A percentile compares a stretch with the other conserved stretches of the same genome.
These are phyloP conservation scores for Mycena capillaripes DNA, from an alignment of 768 basidiomycete genomes.

Conservation along the genomic window DNA sequence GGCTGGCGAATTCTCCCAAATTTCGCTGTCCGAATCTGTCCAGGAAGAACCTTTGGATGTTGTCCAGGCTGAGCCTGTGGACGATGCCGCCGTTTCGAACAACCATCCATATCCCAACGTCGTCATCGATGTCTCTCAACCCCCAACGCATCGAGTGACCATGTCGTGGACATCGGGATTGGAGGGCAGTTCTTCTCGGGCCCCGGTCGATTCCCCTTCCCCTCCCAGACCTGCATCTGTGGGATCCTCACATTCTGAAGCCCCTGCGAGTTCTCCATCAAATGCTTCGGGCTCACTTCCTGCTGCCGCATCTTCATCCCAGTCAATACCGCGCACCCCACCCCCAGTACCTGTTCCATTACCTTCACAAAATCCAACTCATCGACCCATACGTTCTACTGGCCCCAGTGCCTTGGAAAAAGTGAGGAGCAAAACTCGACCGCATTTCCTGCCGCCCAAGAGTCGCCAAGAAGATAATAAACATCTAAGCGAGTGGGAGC, in stretches of 20 bases:
- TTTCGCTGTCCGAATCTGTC: slow-evolving; percentile 48
- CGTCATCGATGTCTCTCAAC: slow-evolving; percentile 59
- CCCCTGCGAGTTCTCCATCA: slow-evolving; percentile 37
- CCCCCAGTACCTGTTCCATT: slow-evolving; percentile 45
- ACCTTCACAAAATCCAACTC: slow-evolving; percentile 48
- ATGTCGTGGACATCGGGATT: slow-evolving; percentile 30
- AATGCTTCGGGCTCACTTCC: slow-evolving; percentile 30
- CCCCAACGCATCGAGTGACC: slow-evolving; percentile 47
- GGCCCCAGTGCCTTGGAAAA: slow-evolving; percentile 84
- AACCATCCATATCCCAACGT: slow-evolving; percentile 39
- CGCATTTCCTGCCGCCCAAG: slow-evolving; percentile 89
- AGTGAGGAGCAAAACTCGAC: slow-evolving; percentile 88
- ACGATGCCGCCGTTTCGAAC: background rate
- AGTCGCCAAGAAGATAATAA: slow-evolving; percentile 80
- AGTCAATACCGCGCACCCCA: slow-evolving; percentile 36
- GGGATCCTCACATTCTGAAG: slow-evolving; percentile 37
- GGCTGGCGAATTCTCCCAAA: slow-evolving; percentile 51
- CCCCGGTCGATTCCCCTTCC: slow-evolving; percentile 15
- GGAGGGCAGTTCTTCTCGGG: slow-evolving; percentile 19
- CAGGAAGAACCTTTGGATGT: slow-evolving; percentile 11
- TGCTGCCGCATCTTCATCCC: slow-evolving; percentile 34
- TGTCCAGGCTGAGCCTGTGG: slow-evolving; percentile 1
- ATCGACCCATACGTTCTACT: slow-evolving; percentile 64
- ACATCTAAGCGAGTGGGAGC: slow-evolving; percentile 88
- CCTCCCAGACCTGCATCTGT: slow-evolving; percentile 27